Evolutionary conservation across 1,139 yeast genomes (phyloP).

Genomic region (Magnusiomyces clavatus): DNA sequence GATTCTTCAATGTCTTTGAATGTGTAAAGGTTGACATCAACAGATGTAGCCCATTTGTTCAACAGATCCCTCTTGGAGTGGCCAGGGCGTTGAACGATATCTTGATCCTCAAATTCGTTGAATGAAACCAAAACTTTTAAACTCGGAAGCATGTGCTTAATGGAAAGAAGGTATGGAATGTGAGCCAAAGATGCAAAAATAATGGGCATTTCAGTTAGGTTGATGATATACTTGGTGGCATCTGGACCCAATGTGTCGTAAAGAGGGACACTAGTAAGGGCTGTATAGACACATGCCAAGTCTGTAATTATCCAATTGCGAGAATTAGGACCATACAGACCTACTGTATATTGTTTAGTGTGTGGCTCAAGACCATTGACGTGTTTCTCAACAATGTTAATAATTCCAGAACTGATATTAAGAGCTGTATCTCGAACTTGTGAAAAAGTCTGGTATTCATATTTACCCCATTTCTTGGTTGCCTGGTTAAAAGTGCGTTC

Average conservation of each 20-base stretch:
- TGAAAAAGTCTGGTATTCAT: constrained; percentile 43
- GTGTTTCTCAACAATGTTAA: constrained; percentile 33
- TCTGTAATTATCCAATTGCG: constrained; percentile 58
- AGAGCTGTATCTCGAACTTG: constrained; percentile 38
- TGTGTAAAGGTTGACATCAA: constrained; percentile 38
- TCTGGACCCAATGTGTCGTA: constrained; percentile 59
- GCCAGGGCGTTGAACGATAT: constrained; percentile 14
- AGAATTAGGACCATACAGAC: constrained; percentile 48
- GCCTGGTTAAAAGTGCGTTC: constrained; percentile 38
- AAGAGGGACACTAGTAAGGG: constrained; percentile 48
- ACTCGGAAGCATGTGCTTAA: constrained; percentile 33
- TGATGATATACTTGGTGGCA: constrained; percentile 51
- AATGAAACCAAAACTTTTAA: constrained; percentile 39
- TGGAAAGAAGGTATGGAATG: constrained; percentile 36
- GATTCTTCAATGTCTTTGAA: constrained; percentile 46
- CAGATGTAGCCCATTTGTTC: constrained; percentile 29
- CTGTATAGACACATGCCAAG: constrained; percentile 46
- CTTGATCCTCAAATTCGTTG: constrained; percentile 4
- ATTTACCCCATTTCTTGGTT: constrained; percentile 40
- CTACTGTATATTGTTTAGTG: constrained; percentile 37
- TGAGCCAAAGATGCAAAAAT: constrained; percentile 44
- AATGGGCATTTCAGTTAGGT: constrained; percentile 49
- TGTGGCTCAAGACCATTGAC: constrained; percentile 16
- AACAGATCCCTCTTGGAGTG: constrained; percentile 26
- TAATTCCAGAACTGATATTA: constrained; percentile 58